These are phyloP conservation scores for Nakaseomyces glabratus DNA, from an alignment of 1,139 yeast species.

Conservation along the genomic window DNA sequence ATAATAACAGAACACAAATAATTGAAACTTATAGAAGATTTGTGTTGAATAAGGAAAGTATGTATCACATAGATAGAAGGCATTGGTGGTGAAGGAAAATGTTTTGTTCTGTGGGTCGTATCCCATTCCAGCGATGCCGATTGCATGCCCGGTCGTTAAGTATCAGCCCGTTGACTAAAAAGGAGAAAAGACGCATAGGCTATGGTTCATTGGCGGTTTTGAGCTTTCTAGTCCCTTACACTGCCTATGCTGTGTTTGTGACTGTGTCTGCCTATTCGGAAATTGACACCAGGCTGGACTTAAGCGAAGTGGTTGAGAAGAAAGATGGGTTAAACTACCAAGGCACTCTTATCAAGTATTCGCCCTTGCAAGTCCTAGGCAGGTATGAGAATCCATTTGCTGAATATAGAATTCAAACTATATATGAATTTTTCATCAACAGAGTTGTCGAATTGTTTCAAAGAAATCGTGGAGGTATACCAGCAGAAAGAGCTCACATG, in stretches of 20 bases:
- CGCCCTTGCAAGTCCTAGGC: constrained; percentile 57
- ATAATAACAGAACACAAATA: too few relatives aligned
- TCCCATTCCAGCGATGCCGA: too few relatives aligned
- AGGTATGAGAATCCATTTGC: constrained; percentile 82
- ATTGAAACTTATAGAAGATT: too few relatives aligned
- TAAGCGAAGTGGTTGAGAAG: constrained; percentile 20
- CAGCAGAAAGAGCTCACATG: constrained; percentile 39
- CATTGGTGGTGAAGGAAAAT: too few relatives aligned
- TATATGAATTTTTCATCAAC: constrained; percentile 72
- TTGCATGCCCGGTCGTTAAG: too few relatives aligned
- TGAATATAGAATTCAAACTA: constrained; percentile 86
- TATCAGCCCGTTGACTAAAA: too few relatives aligned
- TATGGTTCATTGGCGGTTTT: constrained; percentile 9
- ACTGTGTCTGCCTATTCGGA: constrained; percentile 48
- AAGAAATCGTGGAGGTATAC: constrained; percentile 61
- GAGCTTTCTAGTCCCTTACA: constrained; percentile 46
- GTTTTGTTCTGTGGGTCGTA: too few relatives aligned
- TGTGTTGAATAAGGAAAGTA: too few relatives aligned
- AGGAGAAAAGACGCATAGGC: constrained; percentile 1
- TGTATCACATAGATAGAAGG: too few relatives aligned
- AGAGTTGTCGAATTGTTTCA: constrained; percentile 64
- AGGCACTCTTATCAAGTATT: constrained; percentile 31
- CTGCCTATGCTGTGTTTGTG: constrained; percentile 59
- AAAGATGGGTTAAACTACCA: constrained; percentile 22
- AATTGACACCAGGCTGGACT: constrained; percentile 43